phyloP scores from a whole-genome alignment of 108 stramenopile genomes.

The Asterionellopsis glacialis region DNA sequence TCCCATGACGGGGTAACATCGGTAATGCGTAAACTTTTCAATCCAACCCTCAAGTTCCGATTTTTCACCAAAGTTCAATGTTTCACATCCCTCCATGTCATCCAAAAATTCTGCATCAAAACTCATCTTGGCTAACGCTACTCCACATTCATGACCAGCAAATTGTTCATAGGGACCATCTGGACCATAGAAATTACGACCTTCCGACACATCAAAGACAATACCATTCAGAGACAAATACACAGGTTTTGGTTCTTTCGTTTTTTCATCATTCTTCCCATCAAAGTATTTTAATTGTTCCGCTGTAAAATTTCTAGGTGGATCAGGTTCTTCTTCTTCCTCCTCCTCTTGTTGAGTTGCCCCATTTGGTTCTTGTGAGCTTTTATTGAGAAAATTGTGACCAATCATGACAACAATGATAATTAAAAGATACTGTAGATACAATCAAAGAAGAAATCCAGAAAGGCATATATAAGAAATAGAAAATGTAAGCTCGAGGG shows the following conservation, averaged over 20 bases:
- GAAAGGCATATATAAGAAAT: conserved; percentile 8
- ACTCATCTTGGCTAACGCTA: conserved; percentile 90
- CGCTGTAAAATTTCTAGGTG: conserved; percentile 80
- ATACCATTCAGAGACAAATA: conserved; percentile 87
- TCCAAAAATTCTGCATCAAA: conserved; percentile 85
- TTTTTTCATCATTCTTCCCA: conserved; percentile 61
- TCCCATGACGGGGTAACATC: conserved; percentile 88
- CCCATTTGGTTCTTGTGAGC: background rate
- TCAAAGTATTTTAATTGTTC: conserved; percentile 72
- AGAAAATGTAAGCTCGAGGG: background rate
- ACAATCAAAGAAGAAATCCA: background rate
- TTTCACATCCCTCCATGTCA: conserved; percentile 60
- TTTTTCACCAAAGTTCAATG: conserved; percentile 78
- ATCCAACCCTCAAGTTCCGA: conserved; percentile 86
- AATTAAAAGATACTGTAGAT: conserved; percentile 36
- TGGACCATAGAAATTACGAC: conserved; percentile 90
- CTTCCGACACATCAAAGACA: conserved; percentile 92
- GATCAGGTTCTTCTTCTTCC: conserved; percentile 57
- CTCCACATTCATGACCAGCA: conserved; percentile 94
- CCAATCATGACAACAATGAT: conserved; percentile 19
- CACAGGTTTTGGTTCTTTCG: conserved; percentile 76
- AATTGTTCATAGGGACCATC: conserved; percentile 90
- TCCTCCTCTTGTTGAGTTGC: conserved; percentile 20
- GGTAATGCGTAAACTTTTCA: conserved; percentile 88
- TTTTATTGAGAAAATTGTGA: conserved; percentile 10